A percentile compares a stretch with the other conserved stretches of the same genome.
These are phyloP conservation scores for Aureobasidium sp. DNA, from an alignment of 2,329 filamentous ascomycete species.

Conservation along the genomic window DNA sequence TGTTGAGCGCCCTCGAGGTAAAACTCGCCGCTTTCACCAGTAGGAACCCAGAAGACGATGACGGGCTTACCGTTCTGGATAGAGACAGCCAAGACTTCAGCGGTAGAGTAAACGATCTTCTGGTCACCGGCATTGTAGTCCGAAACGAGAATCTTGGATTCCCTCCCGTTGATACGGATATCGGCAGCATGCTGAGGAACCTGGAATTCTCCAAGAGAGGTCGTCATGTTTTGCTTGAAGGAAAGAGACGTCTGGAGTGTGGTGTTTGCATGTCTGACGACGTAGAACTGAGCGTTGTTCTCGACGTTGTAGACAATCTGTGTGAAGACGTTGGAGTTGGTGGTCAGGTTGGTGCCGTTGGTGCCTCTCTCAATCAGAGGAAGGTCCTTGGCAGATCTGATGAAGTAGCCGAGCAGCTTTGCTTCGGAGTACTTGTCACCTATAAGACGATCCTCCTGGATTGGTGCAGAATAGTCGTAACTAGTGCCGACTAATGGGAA, in stretches of 20 bases:
- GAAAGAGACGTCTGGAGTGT: conserved; percentile 42
- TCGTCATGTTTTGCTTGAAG: conserved; percentile 48
- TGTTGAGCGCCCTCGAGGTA: conserved; percentile 17
- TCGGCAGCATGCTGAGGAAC: conserved; percentile 36
- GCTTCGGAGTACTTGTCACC: conserved; percentile 55
- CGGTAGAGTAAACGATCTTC: conserved; percentile 47
- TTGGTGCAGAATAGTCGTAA: conserved; percentile 54
- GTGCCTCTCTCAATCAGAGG: conserved; percentile 44
- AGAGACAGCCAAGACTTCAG: conserved; percentile 40
- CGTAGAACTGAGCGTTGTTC: conserved; percentile 51
- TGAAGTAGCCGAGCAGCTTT: conserved; percentile 53
- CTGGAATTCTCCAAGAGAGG: conserved; percentile 46
- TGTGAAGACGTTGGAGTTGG: conserved; percentile 42
- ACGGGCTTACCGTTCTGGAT: conserved; percentile 25
- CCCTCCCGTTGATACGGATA: conserved; percentile 50
- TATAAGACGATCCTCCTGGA: conserved; percentile 51
- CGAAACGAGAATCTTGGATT: conserved; percentile 53
- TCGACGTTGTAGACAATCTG: conserved; percentile 52
- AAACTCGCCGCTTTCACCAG: conserved; percentile 34
- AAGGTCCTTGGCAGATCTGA: conserved; percentile 48
- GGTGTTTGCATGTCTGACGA: conserved; percentile 47
- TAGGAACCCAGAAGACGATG: conserved; percentile 32
- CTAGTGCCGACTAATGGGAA: conserved; percentile 41
- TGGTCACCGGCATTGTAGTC: conserved; percentile 49
- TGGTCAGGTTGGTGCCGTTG: conserved; percentile 38